Base-by-base conservation (phyloP, 2,329 filamentous ascomycete genomes). In the Neophaeococcomyces aloes region DNA sequence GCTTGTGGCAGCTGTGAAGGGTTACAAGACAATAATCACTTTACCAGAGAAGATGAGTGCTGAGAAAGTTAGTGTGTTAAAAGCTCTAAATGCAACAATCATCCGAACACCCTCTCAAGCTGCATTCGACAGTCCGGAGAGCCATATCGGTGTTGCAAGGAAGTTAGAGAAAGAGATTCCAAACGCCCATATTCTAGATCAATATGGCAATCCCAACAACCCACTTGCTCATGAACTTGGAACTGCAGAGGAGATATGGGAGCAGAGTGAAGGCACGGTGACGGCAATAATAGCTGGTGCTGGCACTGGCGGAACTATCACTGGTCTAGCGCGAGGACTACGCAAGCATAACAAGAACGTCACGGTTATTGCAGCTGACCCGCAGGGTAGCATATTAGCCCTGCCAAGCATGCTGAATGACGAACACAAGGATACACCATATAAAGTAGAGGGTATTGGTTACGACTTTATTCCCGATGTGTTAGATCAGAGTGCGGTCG, bases 21-120 rank as follows among this genome's bases (percentile, higher is more conserved):
- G 61, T 55, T 98, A 96, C 74, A 89, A 89, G 67, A 93, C 88
- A 31, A 96, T 98, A 67, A 98, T 98, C 64, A 98, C 91, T 8
- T 78, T 98, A 35, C 91, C 91, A 40, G 91, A 98, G 69, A 98
- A 98, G 74, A 98, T 98, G 91, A 95, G 87, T 1, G 84, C 87
- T 37, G 91, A 98, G 67, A 98, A 98, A 67, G 91, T 98, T 30
- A 83, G 89, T 2, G 91, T 98, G 21, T 75, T 98, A 49, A 84
- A 87, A 56, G 89, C 91, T 23, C 76, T 98, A 41, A 89, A 89
- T 52, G 91, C 91, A 32, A 95, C 93, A 60, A 96, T 98, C 65
- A 95, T 98, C 63, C 82, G 91, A 43, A 98, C 91, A 3, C 91
- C 91, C 18, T 98, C 88, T 27, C 86, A 94, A 65, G 91, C 91